Percentiles rank a stretch among this genome's conserved stretches.
phyloP scores from a whole-genome alignment of 352 stramenopile genomes.

The Globisporangium sylvaticum region DNA sequence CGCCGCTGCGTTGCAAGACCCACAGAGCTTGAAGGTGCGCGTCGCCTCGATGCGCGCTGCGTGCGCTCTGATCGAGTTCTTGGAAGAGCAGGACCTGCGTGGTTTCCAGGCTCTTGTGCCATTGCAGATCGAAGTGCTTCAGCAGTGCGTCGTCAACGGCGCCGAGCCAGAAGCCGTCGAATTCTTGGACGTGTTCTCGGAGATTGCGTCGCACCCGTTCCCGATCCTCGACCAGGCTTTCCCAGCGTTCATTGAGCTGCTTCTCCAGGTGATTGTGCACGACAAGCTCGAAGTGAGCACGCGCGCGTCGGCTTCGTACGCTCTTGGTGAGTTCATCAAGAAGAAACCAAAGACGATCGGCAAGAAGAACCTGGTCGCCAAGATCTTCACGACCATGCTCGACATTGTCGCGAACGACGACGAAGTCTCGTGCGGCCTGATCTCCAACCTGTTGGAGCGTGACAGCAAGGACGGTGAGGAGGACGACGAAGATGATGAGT shows the following conservation, averaged over 20 bases:
- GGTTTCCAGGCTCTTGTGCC: slow-evolving; percentile 73
- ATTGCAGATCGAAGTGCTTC: slow-evolving; percentile 82
- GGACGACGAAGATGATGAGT: slow-evolving; percentile 79
- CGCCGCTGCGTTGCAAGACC: slow-evolving; percentile 65
- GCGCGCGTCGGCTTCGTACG: slow-evolving; percentile 74
- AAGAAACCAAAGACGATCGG: slow-evolving; percentile 88
- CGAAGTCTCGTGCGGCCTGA: slow-evolving; percentile 75
- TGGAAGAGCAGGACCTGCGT: slow-evolving; percentile 70
- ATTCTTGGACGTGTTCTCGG: slow-evolving; percentile 84
- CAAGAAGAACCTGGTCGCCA: slow-evolving; percentile 77
- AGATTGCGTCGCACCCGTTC: slow-evolving; percentile 82
- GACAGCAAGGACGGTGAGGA: slow-evolving; percentile 49
- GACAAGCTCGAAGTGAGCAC: slow-evolving; percentile 76
- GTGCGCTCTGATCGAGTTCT: slow-evolving; percentile 76
- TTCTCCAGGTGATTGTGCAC: slow-evolving; percentile 78
- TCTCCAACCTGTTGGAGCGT: slow-evolving; percentile 76
- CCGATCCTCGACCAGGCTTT: slow-evolving; percentile 81
- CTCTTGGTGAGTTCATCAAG: slow-evolving; percentile 84
- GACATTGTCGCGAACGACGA: slow-evolving; percentile 79
- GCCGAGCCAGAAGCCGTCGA: slow-evolving; percentile 79
- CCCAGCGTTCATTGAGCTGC: slow-evolving; percentile 74
- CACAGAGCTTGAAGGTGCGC: slow-evolving; percentile 77
- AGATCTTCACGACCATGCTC: slow-evolving; percentile 86
- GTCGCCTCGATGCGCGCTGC: slow-evolving; percentile 78
- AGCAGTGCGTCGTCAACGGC: slow-evolving; percentile 78